Evolutionary conservation across 306 rosid genomes (phyloP).

Genomic region (Trifolium subterraneum): DNA sequence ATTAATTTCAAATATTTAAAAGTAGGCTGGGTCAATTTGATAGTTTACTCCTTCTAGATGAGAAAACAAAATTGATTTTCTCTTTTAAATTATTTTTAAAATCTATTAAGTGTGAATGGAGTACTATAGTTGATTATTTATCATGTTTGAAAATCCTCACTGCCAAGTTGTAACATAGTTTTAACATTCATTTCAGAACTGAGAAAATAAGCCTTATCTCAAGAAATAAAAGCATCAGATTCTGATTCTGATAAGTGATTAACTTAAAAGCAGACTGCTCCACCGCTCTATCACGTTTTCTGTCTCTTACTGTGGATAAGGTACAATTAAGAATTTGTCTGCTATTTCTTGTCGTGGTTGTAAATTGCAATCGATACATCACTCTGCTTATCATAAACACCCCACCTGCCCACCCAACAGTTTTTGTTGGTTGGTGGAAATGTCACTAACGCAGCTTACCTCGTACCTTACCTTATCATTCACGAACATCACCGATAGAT

Average conservation of each 20-base stretch:
- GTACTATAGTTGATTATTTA: no score
- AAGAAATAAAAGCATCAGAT: background rate
- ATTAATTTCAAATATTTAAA: no score
- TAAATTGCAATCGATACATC: constrained; percentile 17
- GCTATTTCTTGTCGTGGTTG: background rate
- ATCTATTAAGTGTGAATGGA: no score
- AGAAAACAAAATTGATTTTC: no score
- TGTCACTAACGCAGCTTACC: constrained; percentile 29
- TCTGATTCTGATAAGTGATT: background rate
- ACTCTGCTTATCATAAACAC: constrained; percentile 29
- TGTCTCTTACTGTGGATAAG: constrained; percentile 6
- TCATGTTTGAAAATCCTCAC: no score
- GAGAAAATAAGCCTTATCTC: background rate
- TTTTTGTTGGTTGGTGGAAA: constrained; percentile 29
- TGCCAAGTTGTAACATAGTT: no score
- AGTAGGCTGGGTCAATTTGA: no score
- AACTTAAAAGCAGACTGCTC: background rate
- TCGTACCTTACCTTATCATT: constrained; percentile 27
- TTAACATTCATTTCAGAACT: background rate
- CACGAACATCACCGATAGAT: background rate
- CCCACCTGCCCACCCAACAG: constrained; percentile 23
- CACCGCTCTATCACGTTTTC: background rate
- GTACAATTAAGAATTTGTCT: constrained; percentile 7
- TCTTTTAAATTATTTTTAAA: no score
- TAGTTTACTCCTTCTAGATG: no score